Base-by-base conservation (phyloP, 2,329 filamentous ascomycete species). In the Leptosphaerulina australis region DNA sequence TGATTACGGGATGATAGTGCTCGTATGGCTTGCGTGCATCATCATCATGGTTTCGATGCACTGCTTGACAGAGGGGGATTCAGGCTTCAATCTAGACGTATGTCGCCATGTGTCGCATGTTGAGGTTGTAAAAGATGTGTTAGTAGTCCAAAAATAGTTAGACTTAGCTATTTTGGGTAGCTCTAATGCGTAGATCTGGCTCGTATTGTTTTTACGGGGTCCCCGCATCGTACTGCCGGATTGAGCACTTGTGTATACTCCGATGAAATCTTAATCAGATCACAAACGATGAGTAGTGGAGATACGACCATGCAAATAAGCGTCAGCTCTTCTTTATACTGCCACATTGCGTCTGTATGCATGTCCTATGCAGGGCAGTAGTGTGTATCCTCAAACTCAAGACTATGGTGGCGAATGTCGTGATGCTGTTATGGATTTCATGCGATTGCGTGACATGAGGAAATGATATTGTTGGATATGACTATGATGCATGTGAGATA, bases 291-390 rank as follows among this genome's bases (percentile, higher is more conserved):
- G 36, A 51, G 36, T 51, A 43, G 48, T 43, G n/a, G 15, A 8
- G n/a, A 9, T 8, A 20, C 10, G n/a, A 29, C 46, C 48, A 51
- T 43, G 41, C 46, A 43, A 25, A 1, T 20, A n/a, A 15, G 7
- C 29, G 26, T 46, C 48, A 46, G 41, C 48, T 51, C 41, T 46
- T 25, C 25, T 37, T 17, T 37, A 36, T 41, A 37, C 41, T 45
- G 48, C 35, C 41, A 46, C 25, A 30, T 30, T 5, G n/a, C 37
- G 37, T 39, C 35, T 33, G 20, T n/a, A 45, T 26, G 48, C 48
- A 37, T 30, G 21, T 29, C 28, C 6, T 17, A 36, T 40, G 41
- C 48, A 51, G 41, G 41, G 36, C 21, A 38, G 18, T 26, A 38
- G 18, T 10, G 20, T 31, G 22, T 14, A 15, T 11, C 28, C 28